Base-by-base conservation (phyloP, 345 rosid genomes). In the Salix dunnii region DNA sequence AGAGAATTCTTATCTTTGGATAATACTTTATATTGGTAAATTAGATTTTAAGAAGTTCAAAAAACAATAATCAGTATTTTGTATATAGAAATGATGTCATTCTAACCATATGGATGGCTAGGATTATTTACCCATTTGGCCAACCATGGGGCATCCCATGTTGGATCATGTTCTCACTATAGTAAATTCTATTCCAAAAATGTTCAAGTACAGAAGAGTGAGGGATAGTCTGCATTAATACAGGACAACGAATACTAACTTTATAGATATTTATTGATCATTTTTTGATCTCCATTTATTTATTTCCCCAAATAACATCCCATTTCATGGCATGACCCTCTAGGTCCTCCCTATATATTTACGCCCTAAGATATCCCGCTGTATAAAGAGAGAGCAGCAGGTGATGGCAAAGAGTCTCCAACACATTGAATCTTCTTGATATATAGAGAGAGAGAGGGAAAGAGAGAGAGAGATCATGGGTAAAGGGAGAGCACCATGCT, bases 401-500 rank as follows among this genome's bases (percentile, higher is more conserved):
- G 73, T 23, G 30, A 28, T 68, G 49, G 53, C 14, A 40, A 31
- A n/a, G 33, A 7, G 43, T 30, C 6, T 66, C 69, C 69, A 20
- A 30, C 33, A 3, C 13, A 23, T 31, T 33, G 40, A 66, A 2
- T 66, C 5, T 12, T 65, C 61, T 55, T 55, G 28, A 0, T 3
- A n/a, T n/a, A 21, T 28, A 2, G 40, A 7, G 42, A 1, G 42
- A 9, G 43, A 2, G 43, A 40, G 43, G 9, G 43, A 1, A 12
- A 10, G n/a, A 69, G 42, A 13, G 23, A 67, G 31, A 73, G 35
- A 46, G n/a, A 31, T 30, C 21, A 92, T 92, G 97, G 94, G 92
- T 3, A 91, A 82, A 81, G 97, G 97, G 73, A 90, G 99, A 82
- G 91, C 97, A 2, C 97, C 96, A 1, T 95, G 99, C 58, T 95